Base-by-base conservation (phyloP, 306 rosid genomes). In the Cicer arietinum region DNA sequence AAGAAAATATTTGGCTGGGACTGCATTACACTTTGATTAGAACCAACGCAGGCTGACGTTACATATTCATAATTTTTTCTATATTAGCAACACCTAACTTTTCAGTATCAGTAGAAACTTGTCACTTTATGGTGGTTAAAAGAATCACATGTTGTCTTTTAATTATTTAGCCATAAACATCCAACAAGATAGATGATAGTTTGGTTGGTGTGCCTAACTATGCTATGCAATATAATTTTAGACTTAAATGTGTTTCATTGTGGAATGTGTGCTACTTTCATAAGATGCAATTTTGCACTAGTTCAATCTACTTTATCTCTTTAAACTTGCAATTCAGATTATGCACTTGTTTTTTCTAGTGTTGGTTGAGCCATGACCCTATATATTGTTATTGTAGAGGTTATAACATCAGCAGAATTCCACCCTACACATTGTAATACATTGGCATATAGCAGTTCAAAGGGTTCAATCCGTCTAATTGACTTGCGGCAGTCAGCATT, bases 401-500 rank as follows among this genome's bases (percentile, higher is more conserved):
- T 95, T 83, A 95, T 95, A 81, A 95, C 99, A 54, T 92, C 97
- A 40, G 99, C 99, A 14, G 99, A 95, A 80, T 95, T 95, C 80
- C 99, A 95, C 84, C 99, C 99, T 25, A 80, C 88, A 68, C 98
- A 95, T 77, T 95, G 99, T 84, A 90, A 90, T 84, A 92, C 11
- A 50, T 77, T 95, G 86, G 99, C 99, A 37, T 95, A 95, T 79
- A 95, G 99, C 87, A 95, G 99, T 81, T 95, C 99, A 14, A 95
- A 87, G 82, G 99, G 99, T 58, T 95, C 99, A 74, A 89, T 95
- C 69, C 99, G 98, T 73, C 90, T 95, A 25, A 85, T 92, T 78
- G 99, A 95, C 84, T 74, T 95, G 86, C 92, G 99, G 86, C 99
- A 95, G 81, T 95, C 98, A 65, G 98, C 99, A 48, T 83, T 95